Conservation (phyloP, 306 rosid species). For the Fragaria nilgerrensis region DNA sequence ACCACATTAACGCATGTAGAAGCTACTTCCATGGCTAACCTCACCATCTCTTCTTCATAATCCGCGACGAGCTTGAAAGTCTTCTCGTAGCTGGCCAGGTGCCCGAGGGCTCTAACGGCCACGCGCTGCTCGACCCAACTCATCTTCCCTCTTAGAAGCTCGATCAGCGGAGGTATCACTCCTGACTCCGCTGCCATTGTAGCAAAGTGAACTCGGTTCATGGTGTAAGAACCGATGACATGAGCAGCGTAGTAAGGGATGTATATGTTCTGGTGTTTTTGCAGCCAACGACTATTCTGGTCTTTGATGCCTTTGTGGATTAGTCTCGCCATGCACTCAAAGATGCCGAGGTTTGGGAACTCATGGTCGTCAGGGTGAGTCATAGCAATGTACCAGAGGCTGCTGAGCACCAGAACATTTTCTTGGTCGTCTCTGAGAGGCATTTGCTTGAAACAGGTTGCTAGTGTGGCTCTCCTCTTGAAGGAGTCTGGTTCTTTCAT, state of each 20-base stretch:
- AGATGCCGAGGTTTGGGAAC: constrained; percentile 70
- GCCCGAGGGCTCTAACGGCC: constrained; percentile 72
- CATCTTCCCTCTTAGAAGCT: constrained; percentile 54
- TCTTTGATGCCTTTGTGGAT: constrained; percentile 46
- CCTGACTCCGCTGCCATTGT: constrained; percentile 60
- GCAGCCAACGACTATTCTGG: constrained; percentile 46
- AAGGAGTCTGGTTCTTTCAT: constrained; percentile 50
- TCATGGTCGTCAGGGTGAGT: constrained; percentile 64
- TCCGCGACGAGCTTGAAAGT: constrained; percentile 49
- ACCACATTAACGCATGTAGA: constrained; percentile 51
- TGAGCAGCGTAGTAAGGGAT: constrained; percentile 87
- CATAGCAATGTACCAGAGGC: constrained; percentile 72
- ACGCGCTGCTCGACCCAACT: constrained; percentile 87
- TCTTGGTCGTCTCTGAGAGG: constrained; percentile 43
- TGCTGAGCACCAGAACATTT: constrained; percentile 52
- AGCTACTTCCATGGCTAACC: constrained; percentile 49
- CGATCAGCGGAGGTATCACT: constrained; percentile 58
- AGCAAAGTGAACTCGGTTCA: constrained; percentile 61
- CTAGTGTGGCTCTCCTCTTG: constrained; percentile 35
- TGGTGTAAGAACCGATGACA: constrained; percentile 79
- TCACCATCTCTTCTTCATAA: constrained; percentile 47
- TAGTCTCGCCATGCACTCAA: constrained; percentile 69
- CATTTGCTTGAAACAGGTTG: constrained; percentile 44
- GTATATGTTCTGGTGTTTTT: constrained; percentile 56
- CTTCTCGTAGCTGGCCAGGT: constrained; percentile 61